Conservation (phyloP, 768 basidiomycete genomes). For the Ramaria sp. region DNA sequence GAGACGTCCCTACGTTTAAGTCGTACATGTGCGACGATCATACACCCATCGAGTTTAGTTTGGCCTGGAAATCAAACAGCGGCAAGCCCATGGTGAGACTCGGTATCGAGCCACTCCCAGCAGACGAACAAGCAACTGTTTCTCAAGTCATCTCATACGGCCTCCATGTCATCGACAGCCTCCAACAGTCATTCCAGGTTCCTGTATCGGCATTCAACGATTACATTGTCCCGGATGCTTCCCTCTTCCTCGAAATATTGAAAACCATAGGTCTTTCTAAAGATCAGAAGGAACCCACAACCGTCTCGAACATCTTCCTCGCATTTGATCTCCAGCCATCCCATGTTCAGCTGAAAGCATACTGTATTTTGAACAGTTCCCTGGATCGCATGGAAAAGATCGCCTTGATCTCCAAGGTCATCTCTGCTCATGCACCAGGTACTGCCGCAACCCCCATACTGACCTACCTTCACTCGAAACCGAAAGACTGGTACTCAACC, state of each 20-base stretch:
- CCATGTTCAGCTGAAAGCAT: not conserved
- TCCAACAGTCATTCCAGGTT: not conserved
- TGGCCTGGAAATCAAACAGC: not conserved
- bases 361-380: not conserved
- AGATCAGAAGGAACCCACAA: not conserved
- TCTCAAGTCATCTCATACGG: not conserved
- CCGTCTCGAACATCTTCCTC: not conserved
- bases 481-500: not conserved
- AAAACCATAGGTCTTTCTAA: not conserved
- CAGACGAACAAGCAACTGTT: not conserved
- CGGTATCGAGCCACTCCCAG: not conserved
- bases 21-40: not conserved
- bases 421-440: not conserved
- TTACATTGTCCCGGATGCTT: not conserved
- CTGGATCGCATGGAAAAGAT: not conserved
- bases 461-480: not conserved
- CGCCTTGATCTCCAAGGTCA: not conserved
- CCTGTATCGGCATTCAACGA: not conserved
- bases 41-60: not conserved
- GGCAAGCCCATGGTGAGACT: not conserved
- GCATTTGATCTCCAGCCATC: not conserved
- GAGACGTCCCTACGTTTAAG: not conserved
- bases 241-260: not conserved
- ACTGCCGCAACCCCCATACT: not conserved
- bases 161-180: not conserved